A percentile compares a stretch with the other conserved stretches of the same genome.
Conservation (phyloP, 768 basidiomycete genomes). For the Phylloporus scabripes region DNA sequence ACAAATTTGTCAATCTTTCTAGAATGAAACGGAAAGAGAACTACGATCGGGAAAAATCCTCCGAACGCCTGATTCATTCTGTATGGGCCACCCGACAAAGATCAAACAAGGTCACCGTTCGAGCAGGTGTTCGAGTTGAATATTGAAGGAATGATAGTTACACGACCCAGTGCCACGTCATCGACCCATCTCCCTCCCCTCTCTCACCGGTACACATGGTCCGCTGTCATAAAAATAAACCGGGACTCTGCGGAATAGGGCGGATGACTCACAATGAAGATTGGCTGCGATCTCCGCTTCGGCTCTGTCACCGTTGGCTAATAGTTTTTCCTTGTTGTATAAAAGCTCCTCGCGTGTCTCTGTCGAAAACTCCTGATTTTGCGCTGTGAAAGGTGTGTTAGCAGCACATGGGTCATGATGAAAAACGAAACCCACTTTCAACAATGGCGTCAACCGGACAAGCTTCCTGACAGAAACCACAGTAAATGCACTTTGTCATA, state of each 20-base stretch:
- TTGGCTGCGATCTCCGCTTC: slow-evolving; percentile 99
- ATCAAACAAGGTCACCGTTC: slow-evolving; percentile 2
- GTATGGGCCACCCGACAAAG: neutral
- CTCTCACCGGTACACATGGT: slow-evolving; percentile 78
- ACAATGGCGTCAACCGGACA: slow-evolving; percentile 99
- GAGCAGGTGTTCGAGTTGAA: slow-evolving; percentile 3
- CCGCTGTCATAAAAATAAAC: slow-evolving; percentile 46
- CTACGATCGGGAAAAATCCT: neutral
- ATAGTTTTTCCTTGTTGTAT: slow-evolving; percentile 98
- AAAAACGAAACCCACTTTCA: slow-evolving; percentile 64
- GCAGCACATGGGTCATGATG: slow-evolving; percentile 6
- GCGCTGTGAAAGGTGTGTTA: slow-evolving; percentile 47
- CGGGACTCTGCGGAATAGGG: slow-evolving; percentile 7
- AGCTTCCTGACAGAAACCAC: slow-evolving; percentile 99
- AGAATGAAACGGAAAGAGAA: neutral
- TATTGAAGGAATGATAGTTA: slow-evolving; percentile 19
- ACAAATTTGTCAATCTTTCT: neutral
- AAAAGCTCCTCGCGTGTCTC: slow-evolving; percentile 97
- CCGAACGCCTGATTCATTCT: neutral
- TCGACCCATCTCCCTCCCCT: neutral
- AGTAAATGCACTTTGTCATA: slow-evolving; percentile 99
- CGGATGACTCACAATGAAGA: slow-evolving; percentile 53
- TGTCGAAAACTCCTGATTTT: slow-evolving; percentile 96
- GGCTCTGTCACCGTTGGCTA: slow-evolving; percentile 92
- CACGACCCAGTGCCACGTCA: slow-evolving; percentile 14